Base-by-base conservation (phyloP, 805 yeast species). In the Wickerhamiella vanderwaltii region DNA sequence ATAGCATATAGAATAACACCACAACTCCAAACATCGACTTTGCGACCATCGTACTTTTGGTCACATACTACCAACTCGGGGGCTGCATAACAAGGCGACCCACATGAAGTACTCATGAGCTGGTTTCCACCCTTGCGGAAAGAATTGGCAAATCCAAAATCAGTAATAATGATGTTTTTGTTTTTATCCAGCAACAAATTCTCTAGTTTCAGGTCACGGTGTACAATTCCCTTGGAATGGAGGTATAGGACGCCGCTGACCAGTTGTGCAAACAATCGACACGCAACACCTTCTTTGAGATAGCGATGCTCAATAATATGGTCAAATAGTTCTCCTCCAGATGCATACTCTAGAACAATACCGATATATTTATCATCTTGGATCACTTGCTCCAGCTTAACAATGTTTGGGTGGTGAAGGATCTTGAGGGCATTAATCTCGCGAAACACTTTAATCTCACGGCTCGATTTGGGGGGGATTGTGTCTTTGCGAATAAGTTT, bases 41-140 rank as follows among this genome's bases (percentile, higher is more conserved):
- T 86, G 47, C 85, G 73, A 17, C 95, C 96, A 51, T 82, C 85
- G 58, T 91, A 91, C 12, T 94, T 86, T 41, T 77, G 72, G 48
- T 77, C 83, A 9, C 88, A 79, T 23, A 86, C 79, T 3, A 91
- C 98, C 44, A 91, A 65, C 58, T 91, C 98, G 0, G 98, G 98
- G 1, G 98, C 98, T 0, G 98, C 98, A 61, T 88, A 88, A 60
- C 98, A 88, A 1, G 98, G 98, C 2, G 95, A 84, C 1, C 98
- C 98, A 60, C 98, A 88, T 28, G 87, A 75, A 1, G 97, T 88
- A 57, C 77, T 78, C 97, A 88, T 91, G 34, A 84, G 64, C 58
- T 85, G 95, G 43, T 48, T 48, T 12, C 52, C 46, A 33, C 45
- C 49, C 15, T 51, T 49, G 36, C 55, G 48, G 62, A 78, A 91